These are phyloP conservation scores for Coprinopsis strossmayeri DNA, from an alignment of 768 basidiomycete genomes.

Conservation along the genomic window DNA sequence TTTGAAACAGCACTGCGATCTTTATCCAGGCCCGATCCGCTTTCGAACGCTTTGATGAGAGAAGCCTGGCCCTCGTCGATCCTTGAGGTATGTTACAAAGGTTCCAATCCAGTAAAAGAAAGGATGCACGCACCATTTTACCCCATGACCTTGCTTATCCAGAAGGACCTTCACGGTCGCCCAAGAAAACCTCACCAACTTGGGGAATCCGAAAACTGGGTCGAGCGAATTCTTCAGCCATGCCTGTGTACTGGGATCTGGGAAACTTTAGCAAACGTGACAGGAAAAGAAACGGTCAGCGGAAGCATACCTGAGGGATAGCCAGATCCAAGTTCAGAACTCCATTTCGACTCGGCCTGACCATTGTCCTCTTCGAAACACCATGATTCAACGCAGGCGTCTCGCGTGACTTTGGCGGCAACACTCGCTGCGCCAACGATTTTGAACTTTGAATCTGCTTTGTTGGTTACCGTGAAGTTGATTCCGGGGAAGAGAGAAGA, in stretches of 20 bases:
- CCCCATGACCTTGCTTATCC: slow-evolving; percentile 70
- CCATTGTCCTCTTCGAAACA: slow-evolving; percentile 56
- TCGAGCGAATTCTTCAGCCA: slow-evolving; percentile 78
- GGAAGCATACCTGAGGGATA: slow-evolving; percentile 78
- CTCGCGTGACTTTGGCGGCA: slow-evolving; percentile 96
- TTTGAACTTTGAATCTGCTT: slow-evolving; percentile 95
- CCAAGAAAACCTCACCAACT: slow-evolving; percentile 92
- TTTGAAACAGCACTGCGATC: slow-evolving; percentile 65
- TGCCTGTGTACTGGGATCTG: slow-evolving; percentile 88
- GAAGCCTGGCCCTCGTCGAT: slow-evolving; percentile 78
- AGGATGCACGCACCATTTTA: slow-evolving; percentile 61
- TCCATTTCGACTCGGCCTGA: slow-evolving; percentile 22
- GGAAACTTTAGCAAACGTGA: neutral
- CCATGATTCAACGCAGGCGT: slow-evolving; percentile 87
- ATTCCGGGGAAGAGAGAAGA: slow-evolving; percentile 78
- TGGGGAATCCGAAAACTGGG: slow-evolving; percentile 89
- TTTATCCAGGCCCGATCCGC: slow-evolving; percentile 65
- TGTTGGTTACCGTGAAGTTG: slow-evolving; percentile 80
- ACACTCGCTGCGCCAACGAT: slow-evolving; percentile 97
- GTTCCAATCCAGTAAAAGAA: neutral
- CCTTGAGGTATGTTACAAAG: slow-evolving; percentile 36
- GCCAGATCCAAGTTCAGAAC: slow-evolving; percentile 62
- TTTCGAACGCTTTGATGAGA: slow-evolving; percentile 69
- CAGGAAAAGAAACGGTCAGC: neutral
- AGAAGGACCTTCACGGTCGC: slow-evolving; percentile 82